phyloP scores from a whole-genome alignment of 2,329 filamentous ascomycete genomes.

The Grosmannia serpens region DNA sequence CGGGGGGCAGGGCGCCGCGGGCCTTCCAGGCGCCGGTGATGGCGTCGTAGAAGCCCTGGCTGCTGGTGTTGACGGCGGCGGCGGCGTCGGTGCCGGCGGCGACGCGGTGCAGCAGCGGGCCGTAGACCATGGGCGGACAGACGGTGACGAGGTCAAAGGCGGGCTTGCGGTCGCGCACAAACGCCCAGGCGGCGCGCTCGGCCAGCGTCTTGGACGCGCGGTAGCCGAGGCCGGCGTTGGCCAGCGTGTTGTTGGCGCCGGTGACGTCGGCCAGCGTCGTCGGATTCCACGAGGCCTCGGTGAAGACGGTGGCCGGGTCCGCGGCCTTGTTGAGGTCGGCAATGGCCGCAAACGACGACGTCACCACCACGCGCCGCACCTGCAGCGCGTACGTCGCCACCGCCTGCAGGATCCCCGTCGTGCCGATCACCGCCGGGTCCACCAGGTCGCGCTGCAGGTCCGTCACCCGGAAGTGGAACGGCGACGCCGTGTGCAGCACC shows the following conservation, averaged over 20 bases:
- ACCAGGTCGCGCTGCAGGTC: constrained; percentile 43
- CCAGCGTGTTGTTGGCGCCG: constrained; percentile 9
- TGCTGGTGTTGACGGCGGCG: constrained; percentile 25
- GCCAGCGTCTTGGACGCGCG: constrained; percentile 42
- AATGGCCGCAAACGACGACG: constrained; percentile 44
- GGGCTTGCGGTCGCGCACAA: constrained; percentile 30
- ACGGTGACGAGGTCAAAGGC: constrained; percentile 40
- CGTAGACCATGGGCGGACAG: constrained; percentile 43
- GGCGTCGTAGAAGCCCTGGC: constrained; percentile 25
- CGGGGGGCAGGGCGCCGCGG: constrained; percentile 24
- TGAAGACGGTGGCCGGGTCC: constrained; percentile 27
- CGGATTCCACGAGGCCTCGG: constrained; percentile 38
- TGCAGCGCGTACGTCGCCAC: constrained; percentile 44
- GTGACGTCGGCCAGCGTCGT: constrained; percentile 28
- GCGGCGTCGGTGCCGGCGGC: constrained; percentile 29
- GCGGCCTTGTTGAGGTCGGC: constrained; percentile 24
- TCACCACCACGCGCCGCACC: constrained; percentile 61
- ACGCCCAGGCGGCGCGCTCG: constrained; percentile 41
- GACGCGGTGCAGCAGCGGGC: constrained; percentile 38
- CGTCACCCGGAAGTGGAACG: constrained; percentile 42
- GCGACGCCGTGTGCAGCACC: constrained; percentile 50
- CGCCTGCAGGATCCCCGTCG: constrained; percentile 60
- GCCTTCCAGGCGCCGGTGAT: constrained; percentile 38
- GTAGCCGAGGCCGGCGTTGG: constrained; percentile 28
- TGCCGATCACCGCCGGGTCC: constrained; percentile 46